Conservation (phyloP, 441 rosid species). For the Bocquillonia castaneifolia region DNA sequence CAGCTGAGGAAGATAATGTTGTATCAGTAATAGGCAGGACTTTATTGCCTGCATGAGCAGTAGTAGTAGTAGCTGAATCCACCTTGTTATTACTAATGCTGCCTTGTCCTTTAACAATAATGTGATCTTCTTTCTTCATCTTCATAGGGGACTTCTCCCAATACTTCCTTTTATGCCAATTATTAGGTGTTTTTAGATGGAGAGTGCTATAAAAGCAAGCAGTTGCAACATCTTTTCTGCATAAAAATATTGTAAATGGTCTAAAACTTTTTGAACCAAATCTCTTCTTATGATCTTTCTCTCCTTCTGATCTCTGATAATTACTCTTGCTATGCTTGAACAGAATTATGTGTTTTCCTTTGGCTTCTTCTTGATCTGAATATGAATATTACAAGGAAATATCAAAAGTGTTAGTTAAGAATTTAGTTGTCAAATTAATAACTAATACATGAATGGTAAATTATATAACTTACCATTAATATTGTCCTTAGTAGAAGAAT, state of each 20-base stretch:
- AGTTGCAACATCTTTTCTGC: constrained; percentile 51
- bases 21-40: constrained; percentile 44
- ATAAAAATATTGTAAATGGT: constrained; percentile 32
- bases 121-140: constrained; percentile 46
- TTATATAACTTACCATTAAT: constrained; percentile 22
- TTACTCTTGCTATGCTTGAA: constrained; percentile 15
- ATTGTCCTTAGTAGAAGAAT: constrained; percentile 4
- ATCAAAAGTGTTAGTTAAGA: too few relatives aligned
- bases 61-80: constrained; percentile 21
- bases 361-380: constrained; percentile 20
- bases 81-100: constrained; percentile 14
- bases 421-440: too few relatives aligned
- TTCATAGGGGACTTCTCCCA: constrained; percentile 31
- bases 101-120: constrained; percentile 19
- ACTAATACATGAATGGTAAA: not conserved
- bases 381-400: constrained; percentile 16
- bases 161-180: constrained; percentile 21
- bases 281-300: constrained; percentile 10
- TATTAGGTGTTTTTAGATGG: constrained; percentile 35
- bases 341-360: constrained; percentile 23
- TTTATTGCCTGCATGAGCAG: constrained; percentile 37
- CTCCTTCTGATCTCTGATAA: constrained; percentile 21
- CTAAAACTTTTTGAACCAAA: constrained; percentile 19
- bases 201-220: constrained; percentile 57
- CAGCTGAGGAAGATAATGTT: constrained; percentile 13